phyloP scores from a whole-genome alignment of 306 rosid species.

The Vigna reflexopilosa region DNA sequence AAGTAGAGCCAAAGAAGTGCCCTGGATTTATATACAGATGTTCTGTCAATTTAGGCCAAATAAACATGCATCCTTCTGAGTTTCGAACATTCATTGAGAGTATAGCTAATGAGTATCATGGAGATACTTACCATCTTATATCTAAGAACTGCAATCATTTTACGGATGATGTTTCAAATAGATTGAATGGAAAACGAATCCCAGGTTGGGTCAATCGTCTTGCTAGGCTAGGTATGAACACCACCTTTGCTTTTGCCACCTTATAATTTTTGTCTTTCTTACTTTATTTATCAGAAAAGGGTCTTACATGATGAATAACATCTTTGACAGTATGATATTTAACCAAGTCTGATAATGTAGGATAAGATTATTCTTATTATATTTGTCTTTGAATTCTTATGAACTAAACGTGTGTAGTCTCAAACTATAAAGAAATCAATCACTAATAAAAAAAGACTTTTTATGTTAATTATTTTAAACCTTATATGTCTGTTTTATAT shows the following conservation, averaged over 20 bases:
- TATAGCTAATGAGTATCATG: constrained; percentile 79
- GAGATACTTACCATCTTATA: constrained; percentile 92
- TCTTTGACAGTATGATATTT: too few species aligned
- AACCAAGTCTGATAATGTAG: too few species aligned
- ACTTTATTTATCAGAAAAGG: background rate
- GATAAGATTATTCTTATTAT: background rate
- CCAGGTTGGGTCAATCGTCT: constrained; percentile 99
- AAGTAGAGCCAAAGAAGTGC: constrained; percentile 87
- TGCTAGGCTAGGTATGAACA: constrained; percentile 76
- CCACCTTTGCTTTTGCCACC: constrained; percentile 1
- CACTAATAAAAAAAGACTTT: too few species aligned
- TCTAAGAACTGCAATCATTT: constrained; percentile 96
- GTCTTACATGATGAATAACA: background rate
- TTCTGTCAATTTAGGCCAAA: constrained; percentile 67
- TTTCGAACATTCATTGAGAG: constrained; percentile 70
- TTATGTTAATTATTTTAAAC: too few species aligned
- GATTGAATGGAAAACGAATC: constrained; percentile 70
- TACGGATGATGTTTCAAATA: constrained; percentile 64
- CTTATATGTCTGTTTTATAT: too few species aligned
- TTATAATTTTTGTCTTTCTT: background rate
- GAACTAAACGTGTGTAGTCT: too few species aligned
- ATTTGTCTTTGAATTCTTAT: too few species aligned
- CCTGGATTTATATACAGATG: constrained; percentile 80
- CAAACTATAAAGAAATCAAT: too few species aligned
- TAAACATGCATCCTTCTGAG: constrained; percentile 60